Conservation (phyloP, 345 rosid genomes). For the Syzygium jambos region DNA sequence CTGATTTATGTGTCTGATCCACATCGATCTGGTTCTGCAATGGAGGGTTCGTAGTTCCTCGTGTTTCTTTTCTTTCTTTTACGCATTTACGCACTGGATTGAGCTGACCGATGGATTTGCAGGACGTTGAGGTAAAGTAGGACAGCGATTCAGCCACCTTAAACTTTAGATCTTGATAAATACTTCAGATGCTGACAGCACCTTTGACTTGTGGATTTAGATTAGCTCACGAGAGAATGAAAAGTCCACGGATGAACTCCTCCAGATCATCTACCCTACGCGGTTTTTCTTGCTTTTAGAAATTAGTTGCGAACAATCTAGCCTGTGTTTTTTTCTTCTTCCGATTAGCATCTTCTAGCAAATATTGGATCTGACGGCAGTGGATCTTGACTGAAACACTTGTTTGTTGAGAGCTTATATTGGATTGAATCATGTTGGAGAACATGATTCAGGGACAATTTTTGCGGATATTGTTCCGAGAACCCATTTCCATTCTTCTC, state of each 20-base stretch:
- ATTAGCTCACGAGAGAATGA: not conserved
- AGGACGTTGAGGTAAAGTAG: not conserved
- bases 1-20: not conserved
- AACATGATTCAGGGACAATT: not conserved
- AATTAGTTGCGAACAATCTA: not conserved
- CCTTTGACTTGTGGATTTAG: not conserved
- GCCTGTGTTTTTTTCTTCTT: not conserved
- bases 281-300: not conserved
- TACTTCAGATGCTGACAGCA: not conserved
- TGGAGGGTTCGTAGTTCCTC: not conserved
- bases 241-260: not conserved
- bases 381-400: not conserved
- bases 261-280: not conserved
- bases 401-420: not conserved
- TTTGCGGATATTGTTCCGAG: not conserved
- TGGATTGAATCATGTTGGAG: not conserved
- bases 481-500: not conserved
- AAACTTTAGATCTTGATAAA: not conserved
- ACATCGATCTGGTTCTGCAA: not conserved
- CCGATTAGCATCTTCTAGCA: not conserved
- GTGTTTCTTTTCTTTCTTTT: not conserved
- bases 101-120: not conserved
- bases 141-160: not conserved
- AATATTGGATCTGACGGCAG: not conserved
- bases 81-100: not conserved